Evolutionary conservation across 148 eudicot species (phyloP), one percentile per base, ranked within the genome.

Genomic region (Camellia sinensis): DNA sequence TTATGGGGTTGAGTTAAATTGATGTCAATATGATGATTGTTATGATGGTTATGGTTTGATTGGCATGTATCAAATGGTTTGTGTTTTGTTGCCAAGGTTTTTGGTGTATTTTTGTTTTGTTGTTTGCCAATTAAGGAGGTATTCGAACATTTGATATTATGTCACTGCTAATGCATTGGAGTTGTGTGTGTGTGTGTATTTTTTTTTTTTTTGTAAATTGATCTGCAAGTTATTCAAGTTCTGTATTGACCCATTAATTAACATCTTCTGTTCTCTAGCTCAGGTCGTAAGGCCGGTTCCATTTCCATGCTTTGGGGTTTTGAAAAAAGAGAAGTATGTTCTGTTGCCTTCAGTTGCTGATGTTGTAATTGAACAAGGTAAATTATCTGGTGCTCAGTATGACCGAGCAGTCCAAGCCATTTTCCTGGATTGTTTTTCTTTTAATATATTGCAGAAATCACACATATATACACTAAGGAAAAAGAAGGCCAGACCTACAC

Each of bases 311-410:
- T 91, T 94, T 78, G 98, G 98, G 48, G 94, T 81, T 50, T 78
- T 90, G 87, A 90, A 86, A 88, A 92, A 89, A 85, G 97, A 94
- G 88, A 94, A 94, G 84, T 88, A 94, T 85, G 85, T 92, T 44
- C 53, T 91, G 45, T 76, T 94, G 83, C 91, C 94, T 71, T 90
- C 95, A 13, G 97, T 92, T 69, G 88, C 92, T 41, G 97, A 92
- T 79, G 86, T 94, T 87, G 92, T 92, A 21, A 86, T 94, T 71
- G 95, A 94, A 87, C 98, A 94, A 87, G 98, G 98, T 92, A 87
- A n/a, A 5, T 8, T 11, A 19, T 6, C 50, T 6, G 5, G 6
- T 59, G 7, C 67, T 63, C 37, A 63, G 7, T 63, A 18, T 19
- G 37, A n/a, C 37, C 8, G 12, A 57, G 13, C 61, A 3, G 37